Base-by-base conservation (phyloP, 169 alveolate species). In the Cryptosporidium muris region DNA sequence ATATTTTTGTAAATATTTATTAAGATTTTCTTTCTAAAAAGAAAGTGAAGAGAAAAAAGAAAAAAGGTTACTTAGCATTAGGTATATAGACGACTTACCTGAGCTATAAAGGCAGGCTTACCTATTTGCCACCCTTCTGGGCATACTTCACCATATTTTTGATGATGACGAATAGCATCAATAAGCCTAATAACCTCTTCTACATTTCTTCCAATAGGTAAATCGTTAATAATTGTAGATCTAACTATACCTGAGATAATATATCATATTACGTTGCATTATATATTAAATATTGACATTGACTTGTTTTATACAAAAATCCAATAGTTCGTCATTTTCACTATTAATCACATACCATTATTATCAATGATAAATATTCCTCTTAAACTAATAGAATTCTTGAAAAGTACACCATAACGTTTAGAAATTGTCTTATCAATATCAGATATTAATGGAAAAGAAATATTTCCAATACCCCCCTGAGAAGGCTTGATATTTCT, bases 41-140 rank as follows among this genome's bases (percentile, higher is more conserved):
- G 0, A 25, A 25, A 25, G n/a, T n/a, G n/a, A 25, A 25, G 0
- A 0, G 25, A 25, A 25, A 25, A 25, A 25, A 25, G 25, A 25
- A 25, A 25, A 25, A 25, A 25, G 25, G 25, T 0, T 25, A 25
- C 25, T 25, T 25, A 25, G 25, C 25, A 25, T 25, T 25, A 0
- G 25, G 25, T 25, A 25, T 25, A 25, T 25, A 25, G 25, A 25
- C 25, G 0, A 25, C 25, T 25, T 25, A 25, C 25, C 25, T 25
- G 25, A 25, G 25, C 25, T 25, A 25, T 25, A 25, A 25, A 25
- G 0, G 25, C 25, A 25, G 25, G 25, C 25, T 82, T 88, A 37
- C 95, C 95, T 82, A 82, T 88, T 81, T 91, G 82, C 95, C 95
- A 91, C 81, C 91, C 90, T 11, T 82, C 92, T 38, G 95, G 95